Evolutionary conservation across 148 eudicot genomes (phyloP), one percentile per base, ranked within the genome.

Genomic region (Limonium bicolor): DNA sequence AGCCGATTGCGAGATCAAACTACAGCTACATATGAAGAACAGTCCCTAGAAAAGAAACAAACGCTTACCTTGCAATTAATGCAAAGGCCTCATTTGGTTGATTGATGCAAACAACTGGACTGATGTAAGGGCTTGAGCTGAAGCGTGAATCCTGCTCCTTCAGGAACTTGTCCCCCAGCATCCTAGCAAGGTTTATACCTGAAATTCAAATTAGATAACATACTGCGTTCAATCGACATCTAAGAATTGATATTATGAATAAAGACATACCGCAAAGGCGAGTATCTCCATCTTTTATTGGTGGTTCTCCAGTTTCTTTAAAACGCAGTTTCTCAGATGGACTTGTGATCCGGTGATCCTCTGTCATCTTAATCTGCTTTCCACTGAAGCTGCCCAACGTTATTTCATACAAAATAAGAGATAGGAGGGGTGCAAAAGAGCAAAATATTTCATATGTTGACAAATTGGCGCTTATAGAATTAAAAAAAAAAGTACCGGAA

Each of bases 81-180:
- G 87, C 85, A 61, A 80, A 90, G 33, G 69, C 73, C 26, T 59
- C 55, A 50, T 71, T 90, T 51, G 61, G 56, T 66, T 59, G 75
- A 59, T 67, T 48, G 62, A 90, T 66, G 18, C 44, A 63, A 40
- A 71, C 73, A 26, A 67, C 97, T 65, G 61, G 68, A 63, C 97
- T 90, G 32, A 77, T 67, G 42, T 74, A 76, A 46, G 97, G 97
- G 53, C 75, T 69, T 55, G 95, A 61, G 60, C 95, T 90, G 61
- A 90, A 80, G 29, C 97, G 85, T 61, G 65, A 53, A 50, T 90
- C 97, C 46, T 90, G 95, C 71, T 84, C 85, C 63, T 90, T 90
- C 14, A 90, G 64, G 67, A 68, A 90, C 53, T 90, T 90, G 72
- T 90, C 97, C 56, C 95, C 95, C 41, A 90, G 78, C 87, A 80